Conservation (phyloP, 2,329 filamentous ascomycete genomes). For the Emmonsiellopsis sp. region DNA sequence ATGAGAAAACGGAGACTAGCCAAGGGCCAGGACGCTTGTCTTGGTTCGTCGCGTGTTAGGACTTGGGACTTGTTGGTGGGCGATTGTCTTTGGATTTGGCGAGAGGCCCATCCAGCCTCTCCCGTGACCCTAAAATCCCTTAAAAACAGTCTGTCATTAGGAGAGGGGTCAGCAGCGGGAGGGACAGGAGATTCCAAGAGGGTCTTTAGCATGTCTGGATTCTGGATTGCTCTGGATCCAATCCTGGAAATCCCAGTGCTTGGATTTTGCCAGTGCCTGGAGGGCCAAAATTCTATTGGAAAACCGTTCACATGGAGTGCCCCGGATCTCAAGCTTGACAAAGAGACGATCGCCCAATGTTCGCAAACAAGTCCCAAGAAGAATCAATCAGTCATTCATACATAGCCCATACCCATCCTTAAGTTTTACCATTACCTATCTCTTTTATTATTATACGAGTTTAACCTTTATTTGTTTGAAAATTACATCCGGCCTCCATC, state of each 20-base stretch:
- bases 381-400: not conserved
- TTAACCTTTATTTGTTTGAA: conserved; percentile 2
- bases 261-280: not conserved
- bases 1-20: not conserved
- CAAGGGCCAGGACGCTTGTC: conserved; percentile 3
- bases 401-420: not conserved
- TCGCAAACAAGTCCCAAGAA: conserved; percentile 1
- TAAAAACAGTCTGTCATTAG: conserved; percentile 1
- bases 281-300: not conserved
- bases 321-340: conserved; percentile 4
- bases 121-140: conserved; percentile 14
- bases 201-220: not conserved
- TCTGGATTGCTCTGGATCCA: conserved; percentile 4
- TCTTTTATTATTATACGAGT: conserved; percentile 1
- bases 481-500: not conserved
- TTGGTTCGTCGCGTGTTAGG: conserved; percentile 3
- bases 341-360: conserved; percentile 4
- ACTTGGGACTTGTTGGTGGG: not conserved
- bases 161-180: conserved; percentile 2
- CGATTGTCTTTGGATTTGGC: conserved; percentile 10
- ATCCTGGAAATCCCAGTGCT: not conserved
- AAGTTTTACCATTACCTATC: not conserved
- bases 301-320: not conserved
- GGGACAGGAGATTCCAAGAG: not conserved
- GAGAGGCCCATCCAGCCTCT: conserved; percentile 23